Base-by-base conservation (phyloP, 2,329 filamentous ascomycete species). In the Xylogone sp. region DNA sequence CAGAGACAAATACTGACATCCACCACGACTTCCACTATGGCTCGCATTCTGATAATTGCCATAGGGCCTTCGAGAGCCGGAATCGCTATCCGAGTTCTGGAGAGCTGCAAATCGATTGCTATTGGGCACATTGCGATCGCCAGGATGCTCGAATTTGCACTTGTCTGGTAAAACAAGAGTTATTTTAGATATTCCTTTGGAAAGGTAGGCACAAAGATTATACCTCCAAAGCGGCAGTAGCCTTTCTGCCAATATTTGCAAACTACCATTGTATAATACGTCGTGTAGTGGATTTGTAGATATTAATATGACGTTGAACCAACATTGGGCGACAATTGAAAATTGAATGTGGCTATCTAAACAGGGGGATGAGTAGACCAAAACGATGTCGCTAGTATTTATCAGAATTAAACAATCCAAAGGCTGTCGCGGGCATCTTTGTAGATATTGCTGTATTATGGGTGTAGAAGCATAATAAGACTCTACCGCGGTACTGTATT, bases 241-340 rank as follows among this genome's bases (percentile, higher is more conserved):
- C 84, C 84, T 65, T 84, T 76, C 64, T 79, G 77, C 62, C 76
- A 90, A 66, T 81, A 89, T 56, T 69, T 77, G 73, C 86, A 90
- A 21, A 54, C 42, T 16, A 18, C n/a, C 34, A 39, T 39, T 39
- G 34, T 39, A 16, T 16, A 39, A 16, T 16, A 6, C 8, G 6
- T 5, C 5, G 10, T 39, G 12, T 39, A 39, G 24, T 27, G 10
- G 6, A 10, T 27, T 27, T 27, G 24, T 5, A 27, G 24, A 5
- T 27, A 27, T 6, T 10, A 27, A 10, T 10, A n/a, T n/a, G n/a
- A n/a, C n/a, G n/a, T n/a, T n/a, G n/a, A n/a, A n/a, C n/a, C n/a
- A n/a, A n/a, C n/a, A n/a, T n/a, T n/a, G n/a, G n/a, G n/a, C n/a
- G n/a, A n/a, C n/a, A n/a, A n/a, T n/a, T n/a, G n/a, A n/a, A n/a